Evolutionary conservation across 768 basidiomycete genomes (phyloP).

Genomic region (Leccinum pellstonianum): DNA sequence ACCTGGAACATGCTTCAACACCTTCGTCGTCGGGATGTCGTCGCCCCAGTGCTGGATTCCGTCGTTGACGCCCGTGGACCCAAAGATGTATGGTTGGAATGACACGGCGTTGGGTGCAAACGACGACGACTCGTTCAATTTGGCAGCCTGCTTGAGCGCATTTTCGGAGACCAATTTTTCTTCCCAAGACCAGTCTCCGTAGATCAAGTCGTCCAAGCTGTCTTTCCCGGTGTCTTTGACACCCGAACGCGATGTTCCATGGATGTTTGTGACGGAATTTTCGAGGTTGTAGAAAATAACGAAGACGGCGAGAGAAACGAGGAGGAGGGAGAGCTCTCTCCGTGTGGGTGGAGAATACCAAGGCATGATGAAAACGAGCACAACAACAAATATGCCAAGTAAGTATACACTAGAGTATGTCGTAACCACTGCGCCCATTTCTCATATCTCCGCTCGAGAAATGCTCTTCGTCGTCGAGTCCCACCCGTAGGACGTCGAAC

Average conservation of each 20-base stretch:
- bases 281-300: constrained; percentile 75
- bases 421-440: not conserved
- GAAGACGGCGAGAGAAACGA: constrained; percentile 65
- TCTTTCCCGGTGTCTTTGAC: constrained; percentile 39
- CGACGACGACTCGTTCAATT: constrained; percentile 6
- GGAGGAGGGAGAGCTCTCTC: constrained; percentile 68
- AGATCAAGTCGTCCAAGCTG: constrained; percentile 58
- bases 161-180: constrained; percentile 58
- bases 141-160: constrained; percentile 44
- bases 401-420: constrained; percentile 4
- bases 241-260: constrained; percentile 24
- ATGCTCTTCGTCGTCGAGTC: too few relatives aligned
- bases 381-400: not conserved
- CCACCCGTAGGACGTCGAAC: constrained; percentile 77
- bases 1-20: constrained; percentile 70
- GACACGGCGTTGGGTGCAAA: constrained; percentile 26
- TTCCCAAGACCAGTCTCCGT: constrained; percentile 70
- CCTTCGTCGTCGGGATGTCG: constrained; percentile 51
- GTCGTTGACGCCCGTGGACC: constrained; percentile 42
- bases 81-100: constrained; percentile 21
- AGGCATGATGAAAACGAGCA: constrained; percentile 40
- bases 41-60: constrained; percentile 57
- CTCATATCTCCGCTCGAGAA: too few relatives aligned
- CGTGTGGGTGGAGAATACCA: constrained; percentile 69
- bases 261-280: constrained; percentile 44